phyloP scores from a whole-genome alignment of 352 stramenopile genomes.

The Pythium diclinum region DNA sequence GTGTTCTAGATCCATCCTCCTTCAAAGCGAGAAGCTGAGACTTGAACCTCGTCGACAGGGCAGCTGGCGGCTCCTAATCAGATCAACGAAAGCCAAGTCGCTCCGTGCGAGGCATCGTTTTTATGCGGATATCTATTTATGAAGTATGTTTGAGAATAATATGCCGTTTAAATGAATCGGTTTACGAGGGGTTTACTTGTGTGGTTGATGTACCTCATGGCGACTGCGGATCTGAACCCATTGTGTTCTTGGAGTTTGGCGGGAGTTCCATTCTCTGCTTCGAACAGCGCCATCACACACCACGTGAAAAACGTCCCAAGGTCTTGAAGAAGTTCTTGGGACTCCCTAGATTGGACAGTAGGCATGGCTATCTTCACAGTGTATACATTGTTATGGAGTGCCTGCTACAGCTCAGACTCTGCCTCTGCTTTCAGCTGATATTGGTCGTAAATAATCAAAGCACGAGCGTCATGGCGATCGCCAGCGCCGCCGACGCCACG shows the following conservation, averaged over 20 bases:
- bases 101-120: background rate
- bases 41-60: background rate
- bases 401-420: no score
- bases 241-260: background rate
- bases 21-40: constrained; percentile 14
- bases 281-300: no score
- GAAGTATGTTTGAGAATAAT: no score
- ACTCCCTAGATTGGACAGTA: no score
- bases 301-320: no score
- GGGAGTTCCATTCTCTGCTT: no score
- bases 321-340: no score
- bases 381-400: no score
- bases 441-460: background rate
- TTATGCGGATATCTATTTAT: background rate
- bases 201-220: background rate
- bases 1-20: constrained; percentile 35
- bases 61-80: background rate
- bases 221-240: background rate
- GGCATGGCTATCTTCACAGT: no score
- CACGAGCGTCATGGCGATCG: background rate
- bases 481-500: background rate
- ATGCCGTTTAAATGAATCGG: no score
- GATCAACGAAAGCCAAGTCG: background rate
- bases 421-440: background rate
- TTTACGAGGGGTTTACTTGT: background rate